Base-by-base conservation (phyloP, 495 filamentous ascomycete genomes). In the Penicillium salamii region DNA sequence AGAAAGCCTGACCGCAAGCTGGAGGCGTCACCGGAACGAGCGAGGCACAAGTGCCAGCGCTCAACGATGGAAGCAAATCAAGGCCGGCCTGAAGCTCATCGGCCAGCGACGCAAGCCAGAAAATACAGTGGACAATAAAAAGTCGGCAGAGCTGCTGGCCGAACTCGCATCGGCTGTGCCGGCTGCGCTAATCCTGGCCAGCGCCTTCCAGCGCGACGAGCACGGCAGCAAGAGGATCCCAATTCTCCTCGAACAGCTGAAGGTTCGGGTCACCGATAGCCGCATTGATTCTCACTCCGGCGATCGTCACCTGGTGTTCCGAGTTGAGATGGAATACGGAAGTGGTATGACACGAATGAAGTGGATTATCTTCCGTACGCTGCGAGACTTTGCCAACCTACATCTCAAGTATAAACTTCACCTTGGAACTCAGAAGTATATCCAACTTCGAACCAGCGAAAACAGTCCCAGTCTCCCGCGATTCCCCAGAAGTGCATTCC, bases 161-260 rank as follows among this genome's bases (percentile, higher is more conserved):
- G 93, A 99, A 65, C 76, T 99, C 18, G 84, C 91, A 20, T 95
- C 93, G 6, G 93, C 88, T 29, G 85, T 89, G 1, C 93, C 93
- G 7, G 93, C 93, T 9, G 93, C 90, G 18, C 68, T 97, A 45
- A 95, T 99, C 51, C 70, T 97, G 34, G 93, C 93, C 6, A 96
- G 90, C 57, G 96, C 96, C 86, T 92, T 96, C 59, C 93, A 99
- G 67, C 78, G 93, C 31, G 93, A 99, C 54, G 93, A 99, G 66
- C 88, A 96, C 53, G 90, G 91, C 33, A 93, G 96, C 70, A 93
- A 87, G 62, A 81, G 91, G 26, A 95, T 97, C 37, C 93, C 93
- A 1, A 88, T 99, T 41, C 78, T 99, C 5, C 78, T 99, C 2
- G 93, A 99, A 63, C 93, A 99, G 69, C 77, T 99, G 41, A 95